Percentiles rank a stretch among this genome's conserved stretches.
Conservation (phyloP, 345 rosid species). For the Crucihimalaya himalaica region DNA sequence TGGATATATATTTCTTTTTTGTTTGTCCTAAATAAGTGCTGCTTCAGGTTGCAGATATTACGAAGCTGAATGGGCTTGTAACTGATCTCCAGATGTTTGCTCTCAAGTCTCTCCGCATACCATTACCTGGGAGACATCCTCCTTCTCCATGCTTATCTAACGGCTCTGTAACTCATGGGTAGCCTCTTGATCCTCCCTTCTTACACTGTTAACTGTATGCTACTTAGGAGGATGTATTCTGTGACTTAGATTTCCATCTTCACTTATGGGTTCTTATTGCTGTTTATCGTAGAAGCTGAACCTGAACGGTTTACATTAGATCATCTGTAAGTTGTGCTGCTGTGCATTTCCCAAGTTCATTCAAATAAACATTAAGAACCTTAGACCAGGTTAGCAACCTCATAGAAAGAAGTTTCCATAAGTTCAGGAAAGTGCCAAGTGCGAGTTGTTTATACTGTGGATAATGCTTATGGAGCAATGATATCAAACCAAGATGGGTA, state of each 20-base stretch:
- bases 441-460: neutral
- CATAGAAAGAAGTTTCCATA: neutral
- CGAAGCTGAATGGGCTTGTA: slow-evolving; percentile 74
- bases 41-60: slow-evolving; percentile 79
- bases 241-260: neutral
- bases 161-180: slow-evolving; percentile 50
- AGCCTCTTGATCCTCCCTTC: neutral
- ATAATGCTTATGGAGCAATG: neutral
- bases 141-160: slow-evolving; percentile 64
- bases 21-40: neutral
- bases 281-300: neutral
- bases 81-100: slow-evolving; percentile 96
- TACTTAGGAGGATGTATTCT: neutral
- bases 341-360: slow-evolving; percentile 3
- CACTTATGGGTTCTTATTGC: slow-evolving; percentile 2
- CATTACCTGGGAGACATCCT: slow-evolving; percentile 86
- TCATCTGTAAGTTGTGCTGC: neutral
- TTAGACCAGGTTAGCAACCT: neutral
- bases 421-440: neutral
- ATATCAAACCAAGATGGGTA: neutral
- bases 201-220: neutral
- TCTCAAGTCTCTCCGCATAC: slow-evolving; percentile 68
- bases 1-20: neutral
- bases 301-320: neutral
- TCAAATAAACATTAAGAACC: neutral